Evolutionary conservation across 768 basidiomycete genomes (phyloP), one percentile per base, ranked within the genome.

Genomic region (Leucosporidium scottii): DNA sequence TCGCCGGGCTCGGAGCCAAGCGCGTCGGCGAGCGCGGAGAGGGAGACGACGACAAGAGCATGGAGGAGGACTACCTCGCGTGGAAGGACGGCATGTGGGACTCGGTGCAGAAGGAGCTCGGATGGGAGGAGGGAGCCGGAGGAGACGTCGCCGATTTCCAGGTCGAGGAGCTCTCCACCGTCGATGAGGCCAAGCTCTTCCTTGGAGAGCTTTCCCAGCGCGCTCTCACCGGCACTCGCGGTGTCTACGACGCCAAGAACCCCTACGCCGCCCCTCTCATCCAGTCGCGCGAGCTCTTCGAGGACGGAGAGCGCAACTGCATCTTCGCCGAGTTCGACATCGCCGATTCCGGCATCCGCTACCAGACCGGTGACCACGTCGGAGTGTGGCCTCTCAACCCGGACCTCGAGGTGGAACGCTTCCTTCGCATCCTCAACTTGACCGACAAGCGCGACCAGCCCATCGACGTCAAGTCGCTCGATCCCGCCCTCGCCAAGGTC

Each of bases 11-110:
- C 82, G 94, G 93, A 34, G 96, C 85, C 27, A 78, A 81, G 62
- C 86, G 91, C 61, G 89, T 98, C 47, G 93, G 93, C 53, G 87
- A 88, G 77, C 83, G 88, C 49, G 94, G 94, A 15, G 93, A 98
- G 79, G 94, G 94, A 71, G 96, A 99, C 76, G 94, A 99, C 76
- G 96, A 99, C 80, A 96, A 96, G 82, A 92, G 89, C 77, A 97
- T 99, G 93, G 94, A 99, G 78, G 94, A 99, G 81, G 94, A 99
- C 79, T 99, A 98, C 78, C 85, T 99, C 18, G 93, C 91, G 75
- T 99, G 94, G 94, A 99, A 98, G 79, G 94, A 99, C 76, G 84
- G 83, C 73, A 93, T 98, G 93, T 98, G 93, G 90, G 87, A 88
- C 23, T 85, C 86, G 7, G 90, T 98, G 68, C 83, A 92, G n/a